Evolutionary conservation across 768 basidiomycete genomes (phyloP).

Genomic region (Suillus spraguei): DNA sequence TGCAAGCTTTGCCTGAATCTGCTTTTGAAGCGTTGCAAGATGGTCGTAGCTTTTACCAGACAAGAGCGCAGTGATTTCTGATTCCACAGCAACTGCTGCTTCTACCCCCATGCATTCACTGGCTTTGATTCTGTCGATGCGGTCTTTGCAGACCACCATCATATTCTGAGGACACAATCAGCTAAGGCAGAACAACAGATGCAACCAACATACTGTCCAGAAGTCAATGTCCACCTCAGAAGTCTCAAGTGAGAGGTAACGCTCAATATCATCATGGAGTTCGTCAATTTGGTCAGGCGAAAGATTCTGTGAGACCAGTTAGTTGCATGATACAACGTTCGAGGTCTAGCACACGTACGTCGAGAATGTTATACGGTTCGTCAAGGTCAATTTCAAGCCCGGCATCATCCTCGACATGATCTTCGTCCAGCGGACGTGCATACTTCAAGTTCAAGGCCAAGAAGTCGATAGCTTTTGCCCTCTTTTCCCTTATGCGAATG

Average conservation of each 20-base stretch:
- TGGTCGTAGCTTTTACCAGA: constrained; percentile 87
- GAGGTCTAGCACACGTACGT: constrained; percentile 53
- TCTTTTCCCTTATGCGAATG: constrained; percentile 93
- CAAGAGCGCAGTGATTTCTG: constrained; percentile 80
- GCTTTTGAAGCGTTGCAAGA: constrained; percentile 77
- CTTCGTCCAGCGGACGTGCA: constrained; percentile 68
- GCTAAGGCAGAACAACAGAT: constrained; percentile 1
- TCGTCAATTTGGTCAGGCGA: constrained; percentile 88
- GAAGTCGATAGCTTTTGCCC: constrained; percentile 99
- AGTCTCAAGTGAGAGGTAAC: constrained; percentile 86
- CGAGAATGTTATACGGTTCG: constrained; percentile 97
- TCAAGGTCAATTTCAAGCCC: constrained; percentile 98
- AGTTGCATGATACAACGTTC: constrained; percentile 2
- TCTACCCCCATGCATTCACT: constrained; percentile 66
- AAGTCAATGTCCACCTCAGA: constrained; percentile 89
- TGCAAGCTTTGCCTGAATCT: constrained; percentile 84
- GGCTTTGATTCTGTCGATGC: constrained; percentile 72
- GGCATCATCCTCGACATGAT: constrained; percentile 80
- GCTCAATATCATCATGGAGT: constrained; percentile 91
- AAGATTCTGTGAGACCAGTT: constrained; percentile 60
- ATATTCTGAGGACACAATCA: constrained; percentile 65
- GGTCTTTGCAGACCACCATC: constrained; percentile 95
- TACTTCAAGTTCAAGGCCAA: constrained; percentile 95
- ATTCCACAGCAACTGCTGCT: constrained; percentile 79
- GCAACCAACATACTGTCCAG: constrained; percentile 75